Percentiles rank a stretch among this genome's conserved stretches.
These are phyloP conservation scores for Russula ochroleuca DNA, from an alignment of 768 basidiomycete species.

Conservation along the genomic window DNA sequence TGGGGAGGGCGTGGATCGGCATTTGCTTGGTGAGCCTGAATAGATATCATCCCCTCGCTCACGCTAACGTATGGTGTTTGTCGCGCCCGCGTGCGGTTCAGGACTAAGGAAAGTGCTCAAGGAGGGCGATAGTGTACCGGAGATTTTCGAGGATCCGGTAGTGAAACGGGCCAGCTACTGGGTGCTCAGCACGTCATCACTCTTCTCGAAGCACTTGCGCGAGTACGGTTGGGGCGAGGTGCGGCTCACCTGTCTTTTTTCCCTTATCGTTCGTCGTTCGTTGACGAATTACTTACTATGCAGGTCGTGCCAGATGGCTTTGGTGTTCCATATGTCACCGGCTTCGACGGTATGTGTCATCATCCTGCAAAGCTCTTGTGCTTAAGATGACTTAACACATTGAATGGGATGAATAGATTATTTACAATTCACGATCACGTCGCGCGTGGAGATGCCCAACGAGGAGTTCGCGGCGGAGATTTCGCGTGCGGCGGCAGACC, in stretches of 20 bases:
- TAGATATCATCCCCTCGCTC: background rate
- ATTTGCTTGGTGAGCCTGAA: constrained; percentile 64
- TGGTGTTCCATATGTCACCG: constrained; percentile 94
- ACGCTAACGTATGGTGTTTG: background rate
- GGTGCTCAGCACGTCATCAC: constrained; percentile 85
- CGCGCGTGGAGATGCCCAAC: constrained; percentile 80
- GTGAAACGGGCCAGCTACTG: constrained; percentile 70
- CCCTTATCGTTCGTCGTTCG: background rate
- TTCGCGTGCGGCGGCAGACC: constrained; percentile 55
- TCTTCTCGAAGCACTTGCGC: constrained; percentile 80
- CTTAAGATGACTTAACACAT: background rate
- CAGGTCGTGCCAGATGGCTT: constrained; percentile 89
- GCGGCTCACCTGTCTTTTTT: constrained; percentile 12
- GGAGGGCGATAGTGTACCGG: constrained; percentile 60
- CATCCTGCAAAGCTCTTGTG: too few species aligned
- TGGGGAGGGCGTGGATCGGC: constrained; percentile 80
- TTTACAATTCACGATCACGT: constrained; percentile 84
- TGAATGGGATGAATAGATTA: constrained; percentile 46
- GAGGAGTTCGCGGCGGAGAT: constrained; percentile 69
- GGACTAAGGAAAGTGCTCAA: constrained; percentile 67
- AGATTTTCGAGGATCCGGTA: constrained; percentile 71
- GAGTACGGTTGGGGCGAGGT: constrained; percentile 94
- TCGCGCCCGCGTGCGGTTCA: constrained; percentile 31
- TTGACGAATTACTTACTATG: background rate
- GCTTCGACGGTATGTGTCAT: constrained; percentile 57